Base-by-base conservation (phyloP, 371 early-diverging fungal genomes). In the Umbelopsis sp. region DNA sequence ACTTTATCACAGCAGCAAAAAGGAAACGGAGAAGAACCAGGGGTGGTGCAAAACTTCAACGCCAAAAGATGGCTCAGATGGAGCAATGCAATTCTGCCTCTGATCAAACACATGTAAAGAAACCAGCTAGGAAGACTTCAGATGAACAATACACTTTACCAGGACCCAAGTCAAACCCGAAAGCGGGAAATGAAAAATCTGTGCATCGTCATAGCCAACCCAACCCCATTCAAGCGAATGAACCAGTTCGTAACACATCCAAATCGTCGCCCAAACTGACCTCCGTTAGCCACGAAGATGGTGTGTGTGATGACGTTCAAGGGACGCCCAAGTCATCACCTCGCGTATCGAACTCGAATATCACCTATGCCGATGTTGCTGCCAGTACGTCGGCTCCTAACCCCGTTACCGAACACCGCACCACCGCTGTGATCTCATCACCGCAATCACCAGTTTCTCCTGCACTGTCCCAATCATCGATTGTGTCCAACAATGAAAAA, bases 21-120 rank as follows among this genome's bases (percentile, higher is more conserved):
- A 37, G 57, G 10, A 57, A 57, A 29, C 57, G 57, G 35, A 57
- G 57, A 57, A 57, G 57, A 57, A 57, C 57, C 57, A 57, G 57
- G 38, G 57, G 57, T 35, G 57, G 57, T 35, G 57, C 57, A 29
- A 57, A 57, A n/a, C 29, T 29, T 18, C 57, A 57, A 35, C 57
- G 57, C 10, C 57, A 57, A 57, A 57, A 57, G n/a, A 24, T 35
- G 29, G 35, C 57, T 2, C 57, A 57, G 7, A 3, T 35, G 29
- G 57, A 57, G 35, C 57, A 37, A 35, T 29, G 16, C 2, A 10
- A 4, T n/a, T 29, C 29, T 4, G 6, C 12, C 35, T 3, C 57
- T 8, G 29, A 57, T 37, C 14, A 16, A 25, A 2, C 29, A n/a
- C 57, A 6, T 18, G 8, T 32, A 29, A 57, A 57, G 29, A 35